Percentiles rank a stretch among this genome's conserved stretches.
phyloP scores from a whole-genome alignment of 129 eudicot species.

The Escallonia herrerae region DNA sequence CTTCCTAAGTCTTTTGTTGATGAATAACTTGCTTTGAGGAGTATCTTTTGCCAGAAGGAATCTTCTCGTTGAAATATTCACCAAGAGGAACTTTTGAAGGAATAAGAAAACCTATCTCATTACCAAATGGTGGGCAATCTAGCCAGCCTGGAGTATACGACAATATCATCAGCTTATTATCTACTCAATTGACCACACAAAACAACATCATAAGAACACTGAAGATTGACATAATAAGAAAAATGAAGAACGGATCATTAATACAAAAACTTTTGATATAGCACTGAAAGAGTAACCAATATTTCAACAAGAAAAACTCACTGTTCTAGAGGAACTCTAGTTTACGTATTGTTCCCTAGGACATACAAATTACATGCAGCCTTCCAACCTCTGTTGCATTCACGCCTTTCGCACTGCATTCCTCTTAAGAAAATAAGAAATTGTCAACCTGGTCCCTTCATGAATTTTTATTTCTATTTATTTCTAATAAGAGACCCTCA shows the following conservation, averaged over 20 bases:
- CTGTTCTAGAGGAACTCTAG: neutral
- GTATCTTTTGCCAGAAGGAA: constrained; percentile 41
- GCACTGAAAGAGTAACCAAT: neutral
- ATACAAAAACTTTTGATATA: neutral
- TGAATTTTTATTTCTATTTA: too few relatives aligned
- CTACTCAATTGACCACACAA: neutral
- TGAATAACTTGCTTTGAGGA: constrained; percentile 44
- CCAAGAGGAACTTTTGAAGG: constrained; percentile 68
- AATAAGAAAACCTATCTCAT: constrained; percentile 31
- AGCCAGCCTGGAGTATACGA: constrained; percentile 44
- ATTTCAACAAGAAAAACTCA: neutral
- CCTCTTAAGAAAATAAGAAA: too few relatives aligned
- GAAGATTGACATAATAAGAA: neutral
- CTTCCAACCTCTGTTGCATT: too few relatives aligned
- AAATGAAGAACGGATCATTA: neutral
- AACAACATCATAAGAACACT: neutral
- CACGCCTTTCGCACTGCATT: too few relatives aligned
- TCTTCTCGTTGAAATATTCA: constrained; percentile 40
- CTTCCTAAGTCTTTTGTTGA: constrained; percentile 38
- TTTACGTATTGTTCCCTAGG: too few relatives aligned
- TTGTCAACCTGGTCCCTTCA: too few relatives aligned
- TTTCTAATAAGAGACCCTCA: too few relatives aligned
- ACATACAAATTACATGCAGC: too few relatives aligned
- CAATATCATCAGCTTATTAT: neutral
- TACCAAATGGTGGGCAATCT: constrained; percentile 56